A percentile compares a stretch with the other conserved stretches of the same genome.
phyloP scores from a whole-genome alignment of 345 rosid genomes.

The Citropsis articulata region DNA sequence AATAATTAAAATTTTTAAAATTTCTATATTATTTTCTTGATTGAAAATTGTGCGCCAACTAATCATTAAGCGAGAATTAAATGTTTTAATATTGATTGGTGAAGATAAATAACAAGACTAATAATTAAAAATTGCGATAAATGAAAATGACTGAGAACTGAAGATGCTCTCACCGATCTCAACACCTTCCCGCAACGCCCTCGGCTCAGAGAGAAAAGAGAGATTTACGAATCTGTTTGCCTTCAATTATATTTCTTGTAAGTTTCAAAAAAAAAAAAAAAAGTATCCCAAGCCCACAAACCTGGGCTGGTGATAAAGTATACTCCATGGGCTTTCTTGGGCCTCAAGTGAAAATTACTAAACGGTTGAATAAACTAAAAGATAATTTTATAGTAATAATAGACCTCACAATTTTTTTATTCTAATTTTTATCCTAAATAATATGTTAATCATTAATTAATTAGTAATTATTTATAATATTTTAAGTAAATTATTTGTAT shows the following conservation, averaged over 20 bases:
- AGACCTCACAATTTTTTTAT: no score
- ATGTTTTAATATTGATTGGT: neutral
- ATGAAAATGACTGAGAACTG: neutral
- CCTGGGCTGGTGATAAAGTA: neutral
- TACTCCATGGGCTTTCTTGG: neutral
- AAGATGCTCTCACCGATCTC: conserved; percentile 35
- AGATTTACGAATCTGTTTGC: neutral
- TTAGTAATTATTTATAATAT: rapidly evolving
- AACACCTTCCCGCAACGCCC: conserved; percentile 33
- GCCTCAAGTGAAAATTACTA: neutral
- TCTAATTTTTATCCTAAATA: no score
- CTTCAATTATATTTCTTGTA: neutral
- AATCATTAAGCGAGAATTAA: neutral
- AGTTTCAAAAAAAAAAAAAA: no score
- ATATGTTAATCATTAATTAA: no score
- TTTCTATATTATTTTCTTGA: neutral
- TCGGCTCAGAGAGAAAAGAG: conserved; percentile 2
- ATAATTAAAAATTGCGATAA: neutral
- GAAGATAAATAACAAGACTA: neutral
- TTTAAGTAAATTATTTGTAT: no score
- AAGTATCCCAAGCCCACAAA: neutral
- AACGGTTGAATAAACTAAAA: no score
- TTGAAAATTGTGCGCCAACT: neutral
- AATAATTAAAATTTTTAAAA: neutral
- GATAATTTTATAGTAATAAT: no score